Conservation (phyloP, 495 filamentous ascomycete species). For the Penicillium cinerascens region DNA sequence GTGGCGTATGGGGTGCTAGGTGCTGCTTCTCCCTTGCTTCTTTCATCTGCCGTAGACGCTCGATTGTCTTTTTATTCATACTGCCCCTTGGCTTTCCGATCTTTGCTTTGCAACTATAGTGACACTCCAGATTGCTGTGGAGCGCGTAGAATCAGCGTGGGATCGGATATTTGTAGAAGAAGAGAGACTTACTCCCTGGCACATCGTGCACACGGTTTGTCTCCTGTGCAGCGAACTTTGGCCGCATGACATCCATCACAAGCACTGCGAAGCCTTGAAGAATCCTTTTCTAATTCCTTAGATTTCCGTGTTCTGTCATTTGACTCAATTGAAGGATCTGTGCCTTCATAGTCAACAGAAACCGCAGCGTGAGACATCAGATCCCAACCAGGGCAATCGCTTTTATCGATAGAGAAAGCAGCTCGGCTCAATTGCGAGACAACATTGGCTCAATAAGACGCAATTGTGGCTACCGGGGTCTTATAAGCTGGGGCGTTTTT, state of each 20-base stretch:
- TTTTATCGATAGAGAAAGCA: too few relatives aligned
- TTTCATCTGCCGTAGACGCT: conserved; percentile 3
- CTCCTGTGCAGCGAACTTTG: conserved; percentile 11
- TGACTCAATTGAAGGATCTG: too few relatives aligned
- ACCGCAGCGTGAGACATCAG: too few relatives aligned
- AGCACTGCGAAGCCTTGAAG: conserved; percentile 8
- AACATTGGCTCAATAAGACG: too few relatives aligned
- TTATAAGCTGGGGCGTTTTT: too few relatives aligned
- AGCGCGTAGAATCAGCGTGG: not conserved
- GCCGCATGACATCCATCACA: conserved; percentile 14
- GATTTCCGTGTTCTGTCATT: too few relatives aligned
- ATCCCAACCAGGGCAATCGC: too few relatives aligned
- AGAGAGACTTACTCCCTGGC: not conserved
- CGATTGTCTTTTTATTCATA: conserved; percentile 9
- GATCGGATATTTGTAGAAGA: not conserved
- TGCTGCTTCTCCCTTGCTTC: not conserved
- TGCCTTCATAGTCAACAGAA: too few relatives aligned
- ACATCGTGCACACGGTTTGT: conserved; percentile 8
- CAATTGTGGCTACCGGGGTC: too few relatives aligned
- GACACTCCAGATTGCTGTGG: conserved; percentile 1
- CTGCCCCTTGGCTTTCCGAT: conserved; percentile 14
- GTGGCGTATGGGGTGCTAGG: not conserved
- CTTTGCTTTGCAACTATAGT: conserved; percentile 7
- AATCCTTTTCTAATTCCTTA: too few relatives aligned
- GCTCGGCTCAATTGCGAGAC: too few relatives aligned